phyloP scores from a whole-genome alignment of 257 asterid species.

The Fraxinus americana region DNA sequence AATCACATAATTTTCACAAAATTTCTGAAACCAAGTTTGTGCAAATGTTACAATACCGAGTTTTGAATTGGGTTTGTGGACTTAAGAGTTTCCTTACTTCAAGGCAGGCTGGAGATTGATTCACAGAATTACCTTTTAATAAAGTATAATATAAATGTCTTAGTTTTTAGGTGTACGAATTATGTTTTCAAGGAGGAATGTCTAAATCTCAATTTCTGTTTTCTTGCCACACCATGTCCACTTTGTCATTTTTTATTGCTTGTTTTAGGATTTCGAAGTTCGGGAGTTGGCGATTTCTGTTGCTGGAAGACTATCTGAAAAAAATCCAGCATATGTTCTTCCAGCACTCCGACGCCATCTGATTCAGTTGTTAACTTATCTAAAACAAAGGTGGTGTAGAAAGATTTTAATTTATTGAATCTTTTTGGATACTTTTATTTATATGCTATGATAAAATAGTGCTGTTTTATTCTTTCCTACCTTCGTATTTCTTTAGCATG shows the following conservation, averaged over 20 bases:
- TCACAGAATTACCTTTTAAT: conserved; percentile 13
- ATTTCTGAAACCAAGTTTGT: not conserved
- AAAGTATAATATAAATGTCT: conserved; percentile 14
- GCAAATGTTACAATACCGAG: not conserved
- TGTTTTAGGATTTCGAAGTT: conserved; percentile 77
- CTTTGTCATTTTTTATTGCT: conserved; percentile 22
- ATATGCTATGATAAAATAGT: not conserved
- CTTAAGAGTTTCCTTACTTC: not conserved
- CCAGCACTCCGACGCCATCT: conserved; percentile 99
- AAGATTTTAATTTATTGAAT: conserved; percentile 19
- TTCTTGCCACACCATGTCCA: conserved; percentile 12
- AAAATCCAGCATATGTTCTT: conserved; percentile 98
- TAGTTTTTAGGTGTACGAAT: conserved; percentile 7
- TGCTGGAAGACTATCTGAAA: conserved; percentile 97
- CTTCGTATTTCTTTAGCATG: conserved; percentile 17
- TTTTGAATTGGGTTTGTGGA: not conserved
- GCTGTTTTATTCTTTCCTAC: conserved; percentile 17
- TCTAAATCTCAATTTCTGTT: conserved; percentile 15
- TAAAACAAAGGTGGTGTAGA: conserved; percentile 79
- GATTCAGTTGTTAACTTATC: conserved; percentile 89
- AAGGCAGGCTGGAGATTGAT: conserved; percentile 21
- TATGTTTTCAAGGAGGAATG: conserved; percentile 17
- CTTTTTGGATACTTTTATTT: conserved; percentile 22
- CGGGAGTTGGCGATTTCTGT: conserved; percentile 89
- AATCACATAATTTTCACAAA: not conserved